These are phyloP conservation scores for Linnemannia hyalina DNA, from an alignment of 192 early-diverging fungal species.

Conservation along the genomic window DNA sequence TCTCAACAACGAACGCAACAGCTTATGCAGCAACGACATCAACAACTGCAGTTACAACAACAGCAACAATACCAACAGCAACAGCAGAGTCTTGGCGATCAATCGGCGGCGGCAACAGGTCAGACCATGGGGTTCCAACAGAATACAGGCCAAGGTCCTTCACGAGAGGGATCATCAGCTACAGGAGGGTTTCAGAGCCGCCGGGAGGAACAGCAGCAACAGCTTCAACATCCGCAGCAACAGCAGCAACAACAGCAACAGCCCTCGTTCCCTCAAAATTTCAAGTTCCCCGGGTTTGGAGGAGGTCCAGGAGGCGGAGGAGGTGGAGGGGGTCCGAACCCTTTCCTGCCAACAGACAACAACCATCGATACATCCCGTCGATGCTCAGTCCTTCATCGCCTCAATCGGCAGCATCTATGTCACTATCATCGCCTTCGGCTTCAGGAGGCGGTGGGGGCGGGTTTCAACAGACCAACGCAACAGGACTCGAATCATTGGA, in stretches of 20 bases:
- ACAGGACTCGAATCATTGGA: constrained; percentile 29
- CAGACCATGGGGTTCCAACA: neutral
- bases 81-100: neutral
- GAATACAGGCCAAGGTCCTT: neutral
- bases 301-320: neutral
- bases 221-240: constrained; percentile 17
- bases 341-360: neutral
- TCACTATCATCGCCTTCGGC: neutral
- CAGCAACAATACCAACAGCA: constrained; percentile 10
- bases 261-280: constrained; percentile 4
- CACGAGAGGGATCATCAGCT: neutral
- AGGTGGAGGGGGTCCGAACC: neutral
- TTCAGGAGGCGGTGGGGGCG: neutral
- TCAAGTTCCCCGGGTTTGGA: neutral
- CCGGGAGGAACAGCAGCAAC: constrained; percentile 1
- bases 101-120: neutral
- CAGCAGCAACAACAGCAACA: constrained; percentile 41
- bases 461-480: neutral
- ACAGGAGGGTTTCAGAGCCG: neutral
- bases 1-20: constrained; percentile 14
- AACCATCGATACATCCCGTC: neutral
- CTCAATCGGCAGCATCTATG: neutral
- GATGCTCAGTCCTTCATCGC: neutral
- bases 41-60: constrained; percentile 8
- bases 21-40: constrained; percentile 8